Conservation (phyloP, 371 early-diverging fungal species). For the Amoeboaphelidium protococcarum region DNA sequence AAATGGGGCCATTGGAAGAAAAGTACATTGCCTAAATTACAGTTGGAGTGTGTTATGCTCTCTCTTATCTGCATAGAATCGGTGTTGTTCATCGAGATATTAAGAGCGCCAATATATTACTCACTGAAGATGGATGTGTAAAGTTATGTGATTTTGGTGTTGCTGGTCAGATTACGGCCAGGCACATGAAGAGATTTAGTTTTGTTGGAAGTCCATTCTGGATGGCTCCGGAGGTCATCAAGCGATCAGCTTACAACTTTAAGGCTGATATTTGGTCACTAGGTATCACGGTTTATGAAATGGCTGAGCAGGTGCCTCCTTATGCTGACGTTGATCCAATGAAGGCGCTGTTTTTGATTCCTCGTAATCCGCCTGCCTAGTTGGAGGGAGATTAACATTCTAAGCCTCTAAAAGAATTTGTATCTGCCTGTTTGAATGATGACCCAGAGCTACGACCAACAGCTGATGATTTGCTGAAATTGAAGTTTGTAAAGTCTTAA, state of each 20-base stretch:
- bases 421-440: slow-evolving; percentile 51
- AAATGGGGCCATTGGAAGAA: slow-evolving; percentile 5
- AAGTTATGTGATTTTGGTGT: slow-evolving; percentile 27
- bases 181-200: slow-evolving; percentile 41
- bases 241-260: slow-evolving; percentile 18
- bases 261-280: slow-evolving; percentile 34
- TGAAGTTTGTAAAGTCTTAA: slow-evolving; percentile 18
- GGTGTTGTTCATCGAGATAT: slow-evolving; percentile 91
- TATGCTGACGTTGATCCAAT: slow-evolving; percentile 72
- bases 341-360: slow-evolving; percentile 65
- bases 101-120: slow-evolving; percentile 33
- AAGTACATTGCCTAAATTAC: slow-evolving; percentile 27
- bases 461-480: slow-evolving; percentile 20
- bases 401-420: slow-evolving; percentile 59
- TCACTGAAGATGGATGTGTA: slow-evolving; percentile 15
- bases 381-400: slow-evolving; percentile 30
- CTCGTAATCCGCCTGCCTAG: slow-evolving; percentile 17
- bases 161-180: slow-evolving; percentile 27
- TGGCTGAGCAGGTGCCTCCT: slow-evolving; percentile 87
- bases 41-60: slow-evolving; percentile 55
- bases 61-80: slow-evolving; percentile 72
- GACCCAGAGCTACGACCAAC: slow-evolving; percentile 40
- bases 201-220: slow-evolving; percentile 64
- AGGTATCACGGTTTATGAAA: slow-evolving; percentile 76
- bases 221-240: slow-evolving; percentile 18